Percentiles rank a stretch among this genome's conserved stretches.
Conservation (phyloP, 2,329 filamentous ascomycete species). For the Dendryphion nanum region DNA sequence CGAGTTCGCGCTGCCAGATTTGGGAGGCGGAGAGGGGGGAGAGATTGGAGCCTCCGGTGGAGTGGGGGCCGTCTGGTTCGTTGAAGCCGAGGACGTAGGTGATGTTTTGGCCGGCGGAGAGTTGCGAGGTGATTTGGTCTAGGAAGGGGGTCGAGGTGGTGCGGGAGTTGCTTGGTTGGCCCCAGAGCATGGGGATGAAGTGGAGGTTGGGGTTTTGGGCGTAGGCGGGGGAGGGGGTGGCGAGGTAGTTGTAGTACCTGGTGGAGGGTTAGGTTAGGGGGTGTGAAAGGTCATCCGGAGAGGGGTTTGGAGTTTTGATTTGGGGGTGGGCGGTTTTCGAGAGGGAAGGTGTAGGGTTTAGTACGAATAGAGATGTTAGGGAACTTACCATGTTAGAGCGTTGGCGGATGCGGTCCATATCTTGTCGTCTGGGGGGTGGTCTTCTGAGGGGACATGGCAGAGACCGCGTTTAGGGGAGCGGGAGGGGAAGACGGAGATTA, state of each 20-base stretch:
- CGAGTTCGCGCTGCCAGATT: slow-evolving; percentile 69
- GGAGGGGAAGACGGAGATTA: too few relatives aligned
- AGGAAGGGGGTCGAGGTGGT: slow-evolving; percentile 57
- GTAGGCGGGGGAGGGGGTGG: slow-evolving; percentile 56
- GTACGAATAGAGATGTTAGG: slow-evolving; percentile 63
- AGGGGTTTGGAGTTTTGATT: neutral
- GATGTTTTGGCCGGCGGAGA: slow-evolving; percentile 58
- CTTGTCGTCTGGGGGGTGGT: slow-evolving; percentile 60
- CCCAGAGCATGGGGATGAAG: slow-evolving; percentile 83
- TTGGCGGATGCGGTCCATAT: slow-evolving; percentile 60
- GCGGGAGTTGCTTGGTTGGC: slow-evolving; percentile 48
- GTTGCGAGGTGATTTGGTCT: slow-evolving; percentile 55
- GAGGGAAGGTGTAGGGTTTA: neutral
- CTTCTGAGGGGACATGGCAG: slow-evolving; percentile 60
- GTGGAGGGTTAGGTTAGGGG: too few relatives aligned
- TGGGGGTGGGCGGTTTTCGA: neutral
- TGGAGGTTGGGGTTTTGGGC: slow-evolving; percentile 50
- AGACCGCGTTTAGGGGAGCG: slow-evolving; percentile 73
- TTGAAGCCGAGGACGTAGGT: slow-evolving; percentile 74
- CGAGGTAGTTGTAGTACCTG: slow-evolving; percentile 84
- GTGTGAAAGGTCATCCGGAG: too few relatives aligned
- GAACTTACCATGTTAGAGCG: too few relatives aligned
- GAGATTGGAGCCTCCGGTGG: slow-evolving; percentile 63
- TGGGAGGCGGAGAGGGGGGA: slow-evolving; percentile 60
- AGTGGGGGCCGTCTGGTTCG: slow-evolving; percentile 64